Base-by-base conservation (phyloP, 805 yeast genomes). In the Yamadazyma phyllophila region DNA sequence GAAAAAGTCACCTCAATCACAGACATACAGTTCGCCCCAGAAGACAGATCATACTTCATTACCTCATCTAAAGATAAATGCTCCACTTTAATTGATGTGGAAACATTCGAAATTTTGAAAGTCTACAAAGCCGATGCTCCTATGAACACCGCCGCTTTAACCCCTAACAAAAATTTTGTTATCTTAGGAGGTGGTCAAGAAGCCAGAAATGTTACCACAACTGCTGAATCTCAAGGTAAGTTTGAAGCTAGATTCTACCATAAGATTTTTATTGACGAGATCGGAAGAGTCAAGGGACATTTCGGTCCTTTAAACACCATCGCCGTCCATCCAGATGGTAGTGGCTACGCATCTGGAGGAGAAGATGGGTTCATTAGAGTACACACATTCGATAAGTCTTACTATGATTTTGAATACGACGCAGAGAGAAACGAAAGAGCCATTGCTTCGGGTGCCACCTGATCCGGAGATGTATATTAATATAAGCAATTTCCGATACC, bases 181-280 rank as follows among this genome's bases (percentile, higher is more conserved):
- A 84, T 94, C 41, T 76, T 94, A 51, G 99, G 98, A 44, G 99
- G 99, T 73, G 99, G 99, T 82, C 98, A 94, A 76, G 98, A 90
- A 60, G 98, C 99, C 34, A 83, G 90, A 69, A 96, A 91, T 66
- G 99, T 94, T 62, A 94, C 99, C 36, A 94, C 98, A n/a, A 90
- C 98, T 24, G 80, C 94, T 36, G 82, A 90, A 45, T 77, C 85
- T 40, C 96, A 92, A 68, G 99, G 99, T 74, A 88, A 88, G 63
- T 94, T 94, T 67, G 98, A 94, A 74, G 94, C 97, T 31, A 82
- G 96, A 72, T 88, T 94, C 66, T 89, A 83, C 71, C 98, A 94
- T 72, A 94, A 92, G 73, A 80, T 94, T 41, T 94, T 91, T 67
- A 85, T 85, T 67, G 98, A 92, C 63, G 98, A 92, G 68, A 83